Evolutionary conservation across 2,329 filamentous ascomycete species (phyloP), one percentile per base, ranked within the genome.

Genomic region (Ambrosiella cleistominuta): DNA sequence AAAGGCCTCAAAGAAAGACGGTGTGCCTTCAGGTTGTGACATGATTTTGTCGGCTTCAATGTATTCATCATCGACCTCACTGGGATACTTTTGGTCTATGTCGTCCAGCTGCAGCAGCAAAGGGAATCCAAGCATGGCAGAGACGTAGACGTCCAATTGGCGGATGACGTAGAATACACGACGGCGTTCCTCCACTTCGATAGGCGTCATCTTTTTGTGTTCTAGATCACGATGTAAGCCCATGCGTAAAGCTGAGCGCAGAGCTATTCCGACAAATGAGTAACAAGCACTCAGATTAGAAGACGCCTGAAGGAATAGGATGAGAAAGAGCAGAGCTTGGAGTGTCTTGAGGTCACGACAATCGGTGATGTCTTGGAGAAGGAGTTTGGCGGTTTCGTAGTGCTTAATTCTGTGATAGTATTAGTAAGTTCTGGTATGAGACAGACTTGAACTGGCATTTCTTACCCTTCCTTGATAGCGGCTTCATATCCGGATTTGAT

Each of bases 251-350:
- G 85, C 81, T 6, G 85, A 84, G 55, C 86, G 79, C 54, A 90
- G 72, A 1, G 85, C 86, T 64, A 91, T 85, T 6, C 86, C 86
- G 53, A 91, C 77, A 64, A 88, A 89, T 0, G 85, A 81, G 68
- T 91, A 91, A 66, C 86, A 91, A 8, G 82, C 85, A 66, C 82
- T 86, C 37, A 91, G 71, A 66, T 88, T 87, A 8, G 86, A 85
- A 1, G 87, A 86, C 1, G 84, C 81, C 65, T 93, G 87, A 1
- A 91, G 74, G 66, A 90, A 93, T 2, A 91, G 72, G 54, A 89
- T 85, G 77, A 89, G 86, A 66, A 88, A 89, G 17, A 89, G 71
- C 6, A 93, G 75, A 1, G 84, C 81, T 67, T 93, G 86, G 7
- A 91, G 71, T 1, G 86, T 86, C 17, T 75, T 78, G 49, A 91